These are phyloP conservation scores for Heritiera littoralis DNA, from an alignment of 345 rosid species.

Conservation along the genomic window DNA sequence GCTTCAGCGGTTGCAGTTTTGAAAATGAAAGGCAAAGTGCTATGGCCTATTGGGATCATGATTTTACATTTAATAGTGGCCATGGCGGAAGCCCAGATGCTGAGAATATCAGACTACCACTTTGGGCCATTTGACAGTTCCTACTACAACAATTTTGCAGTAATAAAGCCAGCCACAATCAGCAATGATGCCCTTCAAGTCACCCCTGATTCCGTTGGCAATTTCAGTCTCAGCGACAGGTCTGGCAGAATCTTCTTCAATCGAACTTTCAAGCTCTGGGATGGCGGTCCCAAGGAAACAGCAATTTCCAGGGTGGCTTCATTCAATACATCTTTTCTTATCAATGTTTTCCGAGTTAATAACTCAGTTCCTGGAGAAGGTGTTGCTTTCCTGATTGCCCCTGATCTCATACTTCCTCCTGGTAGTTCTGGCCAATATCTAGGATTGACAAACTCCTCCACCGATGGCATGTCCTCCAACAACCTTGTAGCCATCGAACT, in stretches of 20 bases:
- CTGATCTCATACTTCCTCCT: conserved; percentile 33
- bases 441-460: conserved; percentile 57
- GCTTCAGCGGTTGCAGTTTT: not conserved
- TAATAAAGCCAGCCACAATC: conserved; percentile 30
- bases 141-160: conserved; percentile 20
- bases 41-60: conserved; percentile 4
- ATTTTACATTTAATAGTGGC: not conserved
- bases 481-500: conserved; percentile 53
- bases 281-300: not conserved
- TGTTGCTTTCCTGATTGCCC: conserved; percentile 50
- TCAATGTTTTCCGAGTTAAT: conserved; percentile 38
- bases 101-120: not conserved
- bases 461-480: conserved; percentile 43
- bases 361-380: conserved; percentile 47
- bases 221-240: conserved; percentile 29
- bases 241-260: conserved; percentile 48
- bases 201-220: conserved; percentile 48
- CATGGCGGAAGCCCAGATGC: conserved; percentile 1
- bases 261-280: conserved; percentile 39
- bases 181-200: conserved; percentile 49
- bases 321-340: conserved; percentile 50
- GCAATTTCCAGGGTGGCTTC: conserved; percentile 35
- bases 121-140: conserved; percentile 42
- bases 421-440: conserved; percentile 46
- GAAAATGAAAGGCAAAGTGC: not conserved